Evolutionary conservation across 2,329 filamentous ascomycete genomes (phyloP), one percentile per base, ranked within the genome.

Genomic region (Exutisphaerella laricina): DNA sequence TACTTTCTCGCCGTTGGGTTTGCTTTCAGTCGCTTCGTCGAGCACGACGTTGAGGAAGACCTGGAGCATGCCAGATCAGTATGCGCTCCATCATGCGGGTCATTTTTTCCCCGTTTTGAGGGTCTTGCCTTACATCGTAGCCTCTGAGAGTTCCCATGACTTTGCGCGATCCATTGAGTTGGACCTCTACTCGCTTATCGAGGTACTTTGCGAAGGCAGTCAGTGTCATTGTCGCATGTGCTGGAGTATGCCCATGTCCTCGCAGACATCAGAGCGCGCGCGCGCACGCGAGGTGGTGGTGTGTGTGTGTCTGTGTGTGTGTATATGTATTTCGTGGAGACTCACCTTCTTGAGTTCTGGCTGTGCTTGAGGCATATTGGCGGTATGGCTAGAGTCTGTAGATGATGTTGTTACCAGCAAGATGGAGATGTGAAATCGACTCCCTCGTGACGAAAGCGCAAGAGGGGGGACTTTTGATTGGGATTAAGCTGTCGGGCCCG

Each of bases 21-120:
- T 95, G 73, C 96, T 89, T 67, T 98, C 92, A 34, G 95, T 81
- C 14, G 92, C 90, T 58, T 98, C 92, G 66, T 98, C 94, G 17
- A 98, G 79, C 31, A 98, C 92, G 63, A 98, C 88, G 71, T 98
- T 98, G 62, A 98, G 74, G 72, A 97, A 98, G 50, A 97, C 89
- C 90, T 96, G 55, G 17, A 26, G n/a, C n/a, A 5, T 7, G 20
- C 4, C 8, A 36, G n/a, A 12, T 21, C 4, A 33, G 43, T 32
- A 36, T 16, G 28, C 23, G 37, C 41, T 12, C 17, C 7, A 12
- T 8, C 7, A 9, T 20, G 5, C 4, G 32, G 3, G 13, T 10
- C 8, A 2, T n/a, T 4, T 18, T 29, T 17, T n/a, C n/a, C n/a
- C n/a, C 14, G 18, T 13, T 26, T 12, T 8, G 32, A 7, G 32